Base-by-base conservation (phyloP, 192 early-diverging fungal genomes). In the Backusella morwellensis region DNA sequence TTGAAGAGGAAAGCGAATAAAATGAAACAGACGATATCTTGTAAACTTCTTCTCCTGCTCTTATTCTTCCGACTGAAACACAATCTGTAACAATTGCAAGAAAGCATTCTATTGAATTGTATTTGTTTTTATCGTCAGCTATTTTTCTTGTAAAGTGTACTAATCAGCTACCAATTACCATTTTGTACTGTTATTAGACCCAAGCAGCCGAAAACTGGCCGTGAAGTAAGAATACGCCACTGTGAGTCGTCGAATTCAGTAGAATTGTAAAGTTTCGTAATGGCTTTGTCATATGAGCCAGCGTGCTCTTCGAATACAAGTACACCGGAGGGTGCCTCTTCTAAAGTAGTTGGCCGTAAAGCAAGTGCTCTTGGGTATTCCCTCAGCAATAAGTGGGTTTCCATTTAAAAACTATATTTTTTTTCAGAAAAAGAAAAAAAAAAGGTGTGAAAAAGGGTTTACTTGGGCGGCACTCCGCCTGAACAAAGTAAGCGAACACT, bases 11-110 rank as follows among this genome's bases (percentile, higher is more conserved):
- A 68, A 98, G 87, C 6, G 94, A 97, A 76, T 94, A 90, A 80
- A 95, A 94, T 68, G 83, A 85, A 9, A 94, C 94, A 41, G 88
- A 86, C 12, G 85, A 78, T 35, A 98, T 90, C 21, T 91, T 89
- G 78, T 92, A 95, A 4, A 93, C 87, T 2, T 89, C 83, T 68
- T 91, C 86, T 7, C 90, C 88, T 17, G 84, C 83, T 4, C 87
- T 82, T 74, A 93, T 76, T 54, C 90, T 81, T 38, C 92, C 92
- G 41, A 93, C 76, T 26, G 82, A 86, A 41, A 85, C 73, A 77
- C 92, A 93, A 50, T 89, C 89, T 32, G 91, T 92, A 26, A 93
- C 85, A 21, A 93, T 83, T 1, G 89, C 90, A 70, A 93, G 74
- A 76, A 92, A 93, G 17, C 88, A 91, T 73, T 95, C 93, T 87